These are phyloP conservation scores for Neurospora africana DNA, from an alignment of 495 filamentous ascomycete genomes.

Conservation along the genomic window DNA sequence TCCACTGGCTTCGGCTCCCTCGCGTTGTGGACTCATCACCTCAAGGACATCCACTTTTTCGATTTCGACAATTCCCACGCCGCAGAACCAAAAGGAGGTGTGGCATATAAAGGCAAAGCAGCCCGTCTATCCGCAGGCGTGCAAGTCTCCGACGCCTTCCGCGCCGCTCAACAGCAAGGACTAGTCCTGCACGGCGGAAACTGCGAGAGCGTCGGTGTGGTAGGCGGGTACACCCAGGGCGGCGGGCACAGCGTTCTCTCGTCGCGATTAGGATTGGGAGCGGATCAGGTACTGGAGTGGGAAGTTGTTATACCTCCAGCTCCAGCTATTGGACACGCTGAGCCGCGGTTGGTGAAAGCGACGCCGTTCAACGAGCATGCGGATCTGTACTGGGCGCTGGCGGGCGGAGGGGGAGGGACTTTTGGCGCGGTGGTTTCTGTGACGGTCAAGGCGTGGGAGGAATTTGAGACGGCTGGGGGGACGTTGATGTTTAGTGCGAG, in stretches of 20 bases:
- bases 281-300: slow-evolving; percentile 48
- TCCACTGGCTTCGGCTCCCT: slow-evolving; percentile 38
- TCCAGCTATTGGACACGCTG: background rate
- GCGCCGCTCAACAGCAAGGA: slow-evolving; percentile 29
- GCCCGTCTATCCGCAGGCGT: slow-evolving; percentile 46
- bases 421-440: slow-evolving; percentile 44
- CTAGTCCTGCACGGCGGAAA: slow-evolving; percentile 36
- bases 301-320: slow-evolving; percentile 38
- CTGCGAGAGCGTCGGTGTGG: slow-evolving; percentile 36
- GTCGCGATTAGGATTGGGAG: slow-evolving; percentile 45
- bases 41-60: slow-evolving; percentile 34
- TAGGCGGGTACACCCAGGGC: slow-evolving; percentile 40
- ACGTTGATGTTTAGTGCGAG: slow-evolving; percentile 11
- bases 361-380: slow-evolving; percentile 27
- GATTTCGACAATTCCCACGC: slow-evolving; percentile 18
- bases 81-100: background rate
- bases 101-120: slow-evolving; percentile 28
- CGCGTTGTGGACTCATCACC: slow-evolving; percentile 37
- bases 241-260: slow-evolving; percentile 47
- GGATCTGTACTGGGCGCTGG: slow-evolving; percentile 54
- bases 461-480: slow-evolving; percentile 13
- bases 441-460: slow-evolving; percentile 28
- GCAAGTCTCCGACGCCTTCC: slow-evolving; percentile 37
- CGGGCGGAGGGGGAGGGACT: slow-evolving; percentile 46
- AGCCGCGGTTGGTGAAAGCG: slow-evolving; percentile 36